Evolutionary conservation across 2,329 filamentous ascomycete species (phyloP).

Genomic region (Fusarium mundagurra): DNA sequence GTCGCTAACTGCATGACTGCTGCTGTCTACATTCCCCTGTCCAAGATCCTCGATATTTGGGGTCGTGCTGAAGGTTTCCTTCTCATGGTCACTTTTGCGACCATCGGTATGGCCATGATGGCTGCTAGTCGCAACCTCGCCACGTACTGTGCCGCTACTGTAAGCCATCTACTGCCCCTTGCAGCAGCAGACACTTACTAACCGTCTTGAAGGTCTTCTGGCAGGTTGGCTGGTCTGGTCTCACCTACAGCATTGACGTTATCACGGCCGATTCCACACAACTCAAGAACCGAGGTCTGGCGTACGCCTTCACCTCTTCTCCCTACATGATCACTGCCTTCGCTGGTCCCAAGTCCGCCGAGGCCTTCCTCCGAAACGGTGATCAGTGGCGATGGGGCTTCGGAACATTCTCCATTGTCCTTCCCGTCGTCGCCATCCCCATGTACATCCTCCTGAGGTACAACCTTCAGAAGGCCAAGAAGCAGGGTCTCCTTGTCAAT

Average conservation of each 20-base stretch:
- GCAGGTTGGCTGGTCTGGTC: slow-evolving; percentile 67
- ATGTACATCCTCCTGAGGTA: slow-evolving; percentile 64
- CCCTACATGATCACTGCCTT: slow-evolving; percentile 59
- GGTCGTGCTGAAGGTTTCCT: slow-evolving; percentile 69
- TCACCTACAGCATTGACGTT: slow-evolving; percentile 70
- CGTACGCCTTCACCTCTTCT: slow-evolving; percentile 52
- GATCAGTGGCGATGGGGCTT: slow-evolving; percentile 53
- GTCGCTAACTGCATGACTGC: slow-evolving; percentile 65
- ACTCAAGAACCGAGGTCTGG: slow-evolving; percentile 52
- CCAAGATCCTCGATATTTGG: slow-evolving; percentile 72
- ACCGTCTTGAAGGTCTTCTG: slow-evolving; percentile 62
- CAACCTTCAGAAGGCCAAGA: slow-evolving; percentile 66
- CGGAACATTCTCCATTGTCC: slow-evolving; percentile 71
- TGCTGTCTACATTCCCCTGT: slow-evolving; percentile 68
- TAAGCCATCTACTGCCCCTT: neutral
- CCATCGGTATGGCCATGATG: slow-evolving; percentile 67
- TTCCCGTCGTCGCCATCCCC: slow-evolving; percentile 68
- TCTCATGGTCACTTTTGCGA: slow-evolving; percentile 61
- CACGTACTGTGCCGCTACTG: slow-evolving; percentile 62
- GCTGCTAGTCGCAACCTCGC: slow-evolving; percentile 60
- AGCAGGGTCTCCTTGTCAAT: slow-evolving; percentile 55
- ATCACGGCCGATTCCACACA: slow-evolving; percentile 71
- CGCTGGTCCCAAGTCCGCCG: slow-evolving; percentile 43
- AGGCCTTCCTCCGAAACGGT: slow-evolving; percentile 35
- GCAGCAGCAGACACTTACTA: neutral